Evolutionary conservation across 176 grass and related monocot genomes (phyloP), one percentile per base, ranked within the genome.

Genomic region (Dactylis glomerata): DNA sequence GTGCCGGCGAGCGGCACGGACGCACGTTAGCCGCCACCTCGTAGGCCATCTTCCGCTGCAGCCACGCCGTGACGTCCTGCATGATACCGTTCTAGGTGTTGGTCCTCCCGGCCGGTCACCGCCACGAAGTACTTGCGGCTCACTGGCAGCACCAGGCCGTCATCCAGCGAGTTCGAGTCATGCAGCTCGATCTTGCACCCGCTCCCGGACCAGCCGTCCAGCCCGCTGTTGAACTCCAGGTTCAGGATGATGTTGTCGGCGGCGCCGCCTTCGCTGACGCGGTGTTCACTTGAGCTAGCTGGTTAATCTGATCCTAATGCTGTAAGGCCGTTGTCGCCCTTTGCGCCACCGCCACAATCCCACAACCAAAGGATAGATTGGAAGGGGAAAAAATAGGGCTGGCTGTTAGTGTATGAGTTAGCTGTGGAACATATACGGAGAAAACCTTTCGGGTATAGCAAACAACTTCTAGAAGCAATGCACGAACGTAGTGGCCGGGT

Each of bases 241-340:
- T 96, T 99, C 14, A 94, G 74, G 80, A 99, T 96, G 81, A 96
- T 94, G 89, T 94, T 96, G 47, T 92, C 77, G 42, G 91, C 90
- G 1, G 65, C 82, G 15, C 55, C 73, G 62, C 89, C 79, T 57
- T 79, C 89, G 40, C 84, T 62, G 6, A 49, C 38, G 26, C 64
- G 49, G 9, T 20, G 55, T 20, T 46, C 15, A 46, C 14, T 54
- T 12, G 44, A 79, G 63, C 17, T 20, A 30, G 37, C 56, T 91
- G 71, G 14, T 31, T 84, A 63, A 52, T 85, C 30, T 82, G 83
- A 71, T 23, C 37, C 71, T 27, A 76, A 68, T 36, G 80, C 20
- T n/a, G n/a, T n/a, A n/a, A n/a, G n/a, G n/a, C n/a, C n/a, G n/a
- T n/a, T n/a, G n/a, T n/a, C n/a, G n/a, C n/a, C n/a, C n/a, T n/a